phyloP scores from a whole-genome alignment of 2,329 filamentous ascomycete species.

The Pseudogymnoascus sp. region DNA sequence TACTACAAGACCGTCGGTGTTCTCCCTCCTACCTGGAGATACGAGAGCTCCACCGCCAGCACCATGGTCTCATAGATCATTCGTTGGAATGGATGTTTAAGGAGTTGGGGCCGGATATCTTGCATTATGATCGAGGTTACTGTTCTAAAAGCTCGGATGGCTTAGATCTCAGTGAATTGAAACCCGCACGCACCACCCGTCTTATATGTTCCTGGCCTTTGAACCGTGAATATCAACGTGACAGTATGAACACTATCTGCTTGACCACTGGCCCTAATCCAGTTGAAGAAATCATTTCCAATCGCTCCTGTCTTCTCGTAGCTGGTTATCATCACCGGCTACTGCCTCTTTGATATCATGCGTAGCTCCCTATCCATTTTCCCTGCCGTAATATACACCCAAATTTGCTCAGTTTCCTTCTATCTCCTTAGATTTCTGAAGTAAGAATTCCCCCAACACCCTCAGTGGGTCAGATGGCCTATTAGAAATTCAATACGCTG shows the following conservation, averaged over 20 bases:
- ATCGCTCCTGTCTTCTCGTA: neutral
- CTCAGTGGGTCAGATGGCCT: slow-evolving; percentile 61
- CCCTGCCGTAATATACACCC: neutral
- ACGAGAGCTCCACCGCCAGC: slow-evolving; percentile 94
- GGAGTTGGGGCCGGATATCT: slow-evolving; percentile 24
- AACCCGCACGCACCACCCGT: slow-evolving; percentile 6
- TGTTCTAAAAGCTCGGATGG: slow-evolving; percentile 7
- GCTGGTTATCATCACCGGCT: neutral
- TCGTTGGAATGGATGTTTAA: slow-evolving; percentile 16
- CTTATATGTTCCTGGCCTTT: neutral
- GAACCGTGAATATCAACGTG: neutral
- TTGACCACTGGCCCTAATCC: neutral
- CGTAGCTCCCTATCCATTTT: neutral
- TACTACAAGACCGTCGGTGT: slow-evolving; percentile 97
- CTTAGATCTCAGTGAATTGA: slow-evolving; percentile 9
- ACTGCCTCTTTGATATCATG: neutral
- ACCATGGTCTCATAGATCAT: slow-evolving; percentile 77
- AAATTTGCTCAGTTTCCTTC: slow-evolving; percentile 32
- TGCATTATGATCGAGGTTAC: slow-evolving; percentile 20
- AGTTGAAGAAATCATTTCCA: slow-evolving; percentile 9
- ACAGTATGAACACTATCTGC: neutral
- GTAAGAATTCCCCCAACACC: slow-evolving; percentile 60
- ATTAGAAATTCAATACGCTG: neutral
- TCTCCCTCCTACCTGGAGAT: slow-evolving; percentile 91
- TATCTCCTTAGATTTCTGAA: slow-evolving; percentile 58